phyloP scores from a whole-genome alignment of 78 protist genomes.

The Monosiga brevicollis region DNA sequence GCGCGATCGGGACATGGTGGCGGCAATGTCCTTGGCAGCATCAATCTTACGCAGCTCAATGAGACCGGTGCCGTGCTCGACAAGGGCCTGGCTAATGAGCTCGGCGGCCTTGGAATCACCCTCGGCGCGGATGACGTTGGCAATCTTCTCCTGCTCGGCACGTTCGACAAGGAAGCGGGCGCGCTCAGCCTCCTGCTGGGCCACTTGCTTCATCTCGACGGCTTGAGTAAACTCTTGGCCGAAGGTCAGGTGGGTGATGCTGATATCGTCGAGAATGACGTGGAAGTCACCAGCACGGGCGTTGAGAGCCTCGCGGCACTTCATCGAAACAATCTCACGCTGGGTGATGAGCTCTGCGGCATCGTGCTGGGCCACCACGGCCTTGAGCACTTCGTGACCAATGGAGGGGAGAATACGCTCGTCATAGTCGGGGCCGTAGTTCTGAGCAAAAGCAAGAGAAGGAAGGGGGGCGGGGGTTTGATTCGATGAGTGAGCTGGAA shows the following conservation, averaged over 20 bases:
- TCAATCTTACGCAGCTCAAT: slow-evolving; percentile 34
- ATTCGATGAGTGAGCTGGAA: background rate
- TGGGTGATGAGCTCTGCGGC: slow-evolving; percentile 70
- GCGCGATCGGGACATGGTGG: slow-evolving; percentile 32
- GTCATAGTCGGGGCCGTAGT: slow-evolving; percentile 55
- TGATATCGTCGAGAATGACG: slow-evolving; percentile 60
- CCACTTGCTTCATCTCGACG: slow-evolving; percentile 77
- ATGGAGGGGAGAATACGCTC: slow-evolving; percentile 68
- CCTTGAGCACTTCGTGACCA: slow-evolving; percentile 47
- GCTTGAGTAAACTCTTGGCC: slow-evolving; percentile 63
- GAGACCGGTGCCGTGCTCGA: slow-evolving; percentile 34
- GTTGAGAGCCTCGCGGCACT: slow-evolving; percentile 19
- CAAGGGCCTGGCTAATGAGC: slow-evolving; percentile 30
- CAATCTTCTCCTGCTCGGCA: slow-evolving; percentile 68
- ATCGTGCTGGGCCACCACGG: slow-evolving; percentile 66
- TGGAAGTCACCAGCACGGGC: slow-evolving; percentile 35
- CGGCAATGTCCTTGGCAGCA: slow-evolving; percentile 69
- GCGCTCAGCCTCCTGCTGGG: slow-evolving; percentile 74
- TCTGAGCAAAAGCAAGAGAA: background rate
- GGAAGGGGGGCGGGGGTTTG: background rate
- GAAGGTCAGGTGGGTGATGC: slow-evolving; percentile 55
- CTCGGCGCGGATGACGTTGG: slow-evolving; percentile 63
- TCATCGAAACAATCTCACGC: slow-evolving; percentile 53
- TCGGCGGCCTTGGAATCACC: slow-evolving; percentile 61
- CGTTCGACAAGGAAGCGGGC: slow-evolving; percentile 46